Base-by-base conservation (phyloP, 495 filamentous ascomycete genomes). In the Ascobolus immersus region DNA sequence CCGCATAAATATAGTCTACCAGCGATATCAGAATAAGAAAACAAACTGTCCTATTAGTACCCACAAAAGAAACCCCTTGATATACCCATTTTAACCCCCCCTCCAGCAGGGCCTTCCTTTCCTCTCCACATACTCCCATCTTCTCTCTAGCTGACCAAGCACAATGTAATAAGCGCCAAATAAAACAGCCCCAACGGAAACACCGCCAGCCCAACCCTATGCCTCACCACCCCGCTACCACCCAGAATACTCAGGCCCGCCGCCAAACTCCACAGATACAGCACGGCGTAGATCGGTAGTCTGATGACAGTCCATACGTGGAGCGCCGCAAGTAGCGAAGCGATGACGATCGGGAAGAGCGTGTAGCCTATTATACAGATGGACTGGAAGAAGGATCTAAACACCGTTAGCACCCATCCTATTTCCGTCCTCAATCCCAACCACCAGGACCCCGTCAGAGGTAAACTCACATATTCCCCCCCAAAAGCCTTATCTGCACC, bases 281-380 rank as follows among this genome's bases (percentile, higher is more conserved):
- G 64, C 11, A 89, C 61, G 10, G 84, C 55, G 52, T 94, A 93
- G 21, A 94, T 70, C 8, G 86, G 86, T 48, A 93, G 74, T 39
- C 86, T 61, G 1, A 69, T 65, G 42, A 93, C 71, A 21, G 65
- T 71, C 19, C 67, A 71, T 4, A 93, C 60, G 31, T 64, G 58
- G 6, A 96, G 39, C 1, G 80, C 84, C 35, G 80, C 90, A 37
- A 96, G 65, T 24, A 94, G 53, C 9, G 86, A 68, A 5, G 89
- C 89, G 44, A 96, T 74, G 45, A 93, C 89, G 23, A 96, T 64
- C n/a, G 86, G 86, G 58, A 96, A 96, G 34, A 96, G 70, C 2
- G 86, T 96, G 54, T 96, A 96, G 22, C 86, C 86, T 51, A 96
- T 96, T 44, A 96, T 90, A 52, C 78, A 91, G 40, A 96, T 65